Base-by-base conservation (phyloP, 2,329 filamentous ascomycete species). In the Ceratocystis cubensis region DNA sequence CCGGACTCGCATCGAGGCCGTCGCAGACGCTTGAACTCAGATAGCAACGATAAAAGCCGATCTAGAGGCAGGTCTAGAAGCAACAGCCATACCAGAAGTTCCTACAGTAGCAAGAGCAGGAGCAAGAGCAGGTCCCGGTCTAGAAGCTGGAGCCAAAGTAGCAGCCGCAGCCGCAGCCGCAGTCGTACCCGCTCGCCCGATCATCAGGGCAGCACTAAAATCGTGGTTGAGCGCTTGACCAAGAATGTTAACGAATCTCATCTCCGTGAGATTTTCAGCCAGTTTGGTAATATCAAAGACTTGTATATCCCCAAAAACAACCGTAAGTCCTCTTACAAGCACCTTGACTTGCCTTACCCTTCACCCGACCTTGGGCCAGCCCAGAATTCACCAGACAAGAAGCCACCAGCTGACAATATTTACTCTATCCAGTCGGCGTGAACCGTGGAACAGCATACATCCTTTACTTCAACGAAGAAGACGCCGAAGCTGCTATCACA, bases 361-460 rank as follows among this genome's bases (percentile, higher is more conserved):
- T 41, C 37, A 3, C 37, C 37, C 48, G n/a, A 30, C 17, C 37
- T 28, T 61, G 45, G 37, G 33, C 46, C 8, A 10, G 22, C n/a
- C 8, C 10, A 57, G 17, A 48, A 62, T 66, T 20, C 8, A 4
- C 4, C 48, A 25, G 22, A 3, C 7, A 59, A 8, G 15, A 17
- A 37, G 33, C 8, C 6, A 8, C 28, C 33, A 37, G 33, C 30
- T 37, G 10, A 41, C 37, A 41, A 41, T 20, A 37, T 10, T 37
- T 25, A 13, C 25, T 59, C 2, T 2, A 37, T 30, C 66, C 72
- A 94, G 90, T 89, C 79, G 88, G 89, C 75, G 91, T 86, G 65
- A 97, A 97, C 73, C 87, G 93, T 67, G 93, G 94, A 61, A 96
- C 91, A 33, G 94, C 93, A 41, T 97, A 96, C 75, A 91, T 97